These are phyloP conservation scores for Alternaria angustiovoidea DNA, from an alignment of 2,329 filamentous ascomycete genomes.

Conservation along the genomic window DNA sequence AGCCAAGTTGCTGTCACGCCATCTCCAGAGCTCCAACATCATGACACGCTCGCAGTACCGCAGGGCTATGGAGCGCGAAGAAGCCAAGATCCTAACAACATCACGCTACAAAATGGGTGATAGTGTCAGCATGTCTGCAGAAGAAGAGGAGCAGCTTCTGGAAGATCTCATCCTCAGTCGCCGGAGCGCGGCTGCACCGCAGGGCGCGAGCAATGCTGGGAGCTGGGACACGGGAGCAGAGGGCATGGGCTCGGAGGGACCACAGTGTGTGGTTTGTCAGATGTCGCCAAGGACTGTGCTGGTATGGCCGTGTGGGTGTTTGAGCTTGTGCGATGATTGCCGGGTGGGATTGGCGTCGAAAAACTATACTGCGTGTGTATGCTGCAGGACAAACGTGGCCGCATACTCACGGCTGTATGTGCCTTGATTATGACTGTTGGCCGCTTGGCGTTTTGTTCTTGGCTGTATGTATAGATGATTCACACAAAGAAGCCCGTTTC, in stretches of 20 bases:
- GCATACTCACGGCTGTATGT: conserved; percentile 94
- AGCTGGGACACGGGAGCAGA: conserved; percentile 75
- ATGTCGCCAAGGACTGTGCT: conserved; percentile 85
- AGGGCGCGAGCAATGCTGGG: conserved; percentile 44
- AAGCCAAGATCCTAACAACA: conserved; percentile 70
- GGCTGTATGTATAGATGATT: not conserved
- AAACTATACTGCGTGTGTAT: conserved; percentile 96
- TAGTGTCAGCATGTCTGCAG: conserved; percentile 40
- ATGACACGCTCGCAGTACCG: conserved; percentile 84
- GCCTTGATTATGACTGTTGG: conserved; percentile 59
- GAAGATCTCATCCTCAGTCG: conserved; percentile 67
- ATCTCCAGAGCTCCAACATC: conserved; percentile 74
- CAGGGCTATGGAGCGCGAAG: conserved; percentile 71
- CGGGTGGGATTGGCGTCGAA: conserved; percentile 93
- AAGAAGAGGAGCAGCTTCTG: conserved; percentile 66
- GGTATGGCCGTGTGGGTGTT: conserved; percentile 94
- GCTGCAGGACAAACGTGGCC: conserved; percentile 85
- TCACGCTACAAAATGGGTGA: conserved; percentile 43
- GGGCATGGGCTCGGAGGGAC: conserved; percentile 76
- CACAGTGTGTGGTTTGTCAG: conserved; percentile 94
- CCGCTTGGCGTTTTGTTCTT: not conserved
- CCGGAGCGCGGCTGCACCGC: conserved; percentile 53
- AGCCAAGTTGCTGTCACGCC: conserved; percentile 80
- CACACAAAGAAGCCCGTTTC: too few species aligned
- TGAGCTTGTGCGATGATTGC: conserved; percentile 95